phyloP scores from a whole-genome alignment of 352 stramenopile species.

The Phytopythium delawarense region DNA sequence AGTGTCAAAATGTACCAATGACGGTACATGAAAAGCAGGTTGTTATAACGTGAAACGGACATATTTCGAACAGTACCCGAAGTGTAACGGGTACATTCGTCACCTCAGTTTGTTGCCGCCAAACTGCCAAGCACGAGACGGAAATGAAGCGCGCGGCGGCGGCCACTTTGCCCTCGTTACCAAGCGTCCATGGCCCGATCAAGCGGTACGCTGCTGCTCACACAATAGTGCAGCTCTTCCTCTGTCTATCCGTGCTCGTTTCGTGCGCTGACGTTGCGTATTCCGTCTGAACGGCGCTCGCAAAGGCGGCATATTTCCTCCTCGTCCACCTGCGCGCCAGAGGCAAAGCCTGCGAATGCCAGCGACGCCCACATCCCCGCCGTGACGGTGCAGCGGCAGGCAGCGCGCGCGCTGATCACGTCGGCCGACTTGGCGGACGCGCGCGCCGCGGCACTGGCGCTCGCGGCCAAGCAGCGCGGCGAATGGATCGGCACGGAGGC shows the following conservation, averaged over 20 bases:
- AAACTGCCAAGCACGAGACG: not conserved
- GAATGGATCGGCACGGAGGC: not conserved
- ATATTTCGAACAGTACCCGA: too few species aligned
- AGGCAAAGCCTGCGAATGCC: not conserved
- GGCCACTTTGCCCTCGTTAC: not conserved
- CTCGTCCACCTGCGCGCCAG: not conserved
- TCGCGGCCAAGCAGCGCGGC: not conserved
- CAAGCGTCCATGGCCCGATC: not conserved
- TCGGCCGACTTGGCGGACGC: not conserved
- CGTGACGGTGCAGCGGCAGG: conserved; percentile 2
- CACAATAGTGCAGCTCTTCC: not conserved
- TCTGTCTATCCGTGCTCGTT: not conserved
- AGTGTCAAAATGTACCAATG: too few species aligned
- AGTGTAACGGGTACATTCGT: too few species aligned
- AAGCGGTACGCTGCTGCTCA: not conserved
- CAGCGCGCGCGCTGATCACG: not conserved
- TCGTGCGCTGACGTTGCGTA: not conserved
- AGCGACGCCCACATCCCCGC: not conserved
- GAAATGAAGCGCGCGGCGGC: not conserved
- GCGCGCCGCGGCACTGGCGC: not conserved
- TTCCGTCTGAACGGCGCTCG: not conserved
- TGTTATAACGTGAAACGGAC: too few species aligned
- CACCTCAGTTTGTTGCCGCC: not conserved
- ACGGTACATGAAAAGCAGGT: too few species aligned
- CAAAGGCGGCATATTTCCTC: not conserved